These are phyloP conservation scores for Conticribra weissflogii DNA, from an alignment of 108 stramenopile species.

Conservation along the genomic window DNA sequence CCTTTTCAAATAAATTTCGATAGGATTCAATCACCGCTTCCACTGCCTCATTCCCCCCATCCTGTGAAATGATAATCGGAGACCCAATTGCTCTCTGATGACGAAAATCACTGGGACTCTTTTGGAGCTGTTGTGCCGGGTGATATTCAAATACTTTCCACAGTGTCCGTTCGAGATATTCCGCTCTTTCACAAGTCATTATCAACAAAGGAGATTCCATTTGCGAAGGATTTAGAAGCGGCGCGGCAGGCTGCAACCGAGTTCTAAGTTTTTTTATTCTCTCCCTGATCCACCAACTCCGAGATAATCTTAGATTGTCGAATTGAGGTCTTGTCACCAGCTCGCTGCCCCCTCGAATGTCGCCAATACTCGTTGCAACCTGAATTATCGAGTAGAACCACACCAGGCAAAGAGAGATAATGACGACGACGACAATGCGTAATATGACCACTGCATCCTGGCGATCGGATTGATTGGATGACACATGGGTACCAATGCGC, in stretches of 20 bases:
- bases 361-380: slow-evolving; percentile 21
- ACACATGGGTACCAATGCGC: no score
- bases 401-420: slow-evolving; percentile 25
- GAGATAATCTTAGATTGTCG: neutral
- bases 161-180: slow-evolving; percentile 74
- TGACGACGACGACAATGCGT: slow-evolving; percentile 24
- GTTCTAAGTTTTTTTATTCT: slow-evolving; percentile 20
- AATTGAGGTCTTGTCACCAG: slow-evolving; percentile 28
- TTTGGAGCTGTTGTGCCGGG: slow-evolving; percentile 35
- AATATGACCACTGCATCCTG: slow-evolving; percentile 18
- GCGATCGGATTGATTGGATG: no score
- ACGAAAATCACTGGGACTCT: slow-evolving; percentile 6
- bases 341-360: neutral
- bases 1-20: slow-evolving; percentile 45
- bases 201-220: slow-evolving; percentile 79
- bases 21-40: slow-evolving; percentile 53
- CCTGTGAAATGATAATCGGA: slow-evolving; percentile 82
- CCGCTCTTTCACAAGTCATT: slow-evolving; percentile 78
- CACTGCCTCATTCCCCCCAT: slow-evolving; percentile 67
- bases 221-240: slow-evolving; percentile 19
- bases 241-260: neutral
- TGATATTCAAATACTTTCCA: slow-evolving; percentile 60
- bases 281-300: slow-evolving; percentile 17
- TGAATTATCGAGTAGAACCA: slow-evolving; percentile 36
- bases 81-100: slow-evolving; percentile 46